Conservation (phyloP, 306 rosid species). For the Begonia loranthoides region DNA sequence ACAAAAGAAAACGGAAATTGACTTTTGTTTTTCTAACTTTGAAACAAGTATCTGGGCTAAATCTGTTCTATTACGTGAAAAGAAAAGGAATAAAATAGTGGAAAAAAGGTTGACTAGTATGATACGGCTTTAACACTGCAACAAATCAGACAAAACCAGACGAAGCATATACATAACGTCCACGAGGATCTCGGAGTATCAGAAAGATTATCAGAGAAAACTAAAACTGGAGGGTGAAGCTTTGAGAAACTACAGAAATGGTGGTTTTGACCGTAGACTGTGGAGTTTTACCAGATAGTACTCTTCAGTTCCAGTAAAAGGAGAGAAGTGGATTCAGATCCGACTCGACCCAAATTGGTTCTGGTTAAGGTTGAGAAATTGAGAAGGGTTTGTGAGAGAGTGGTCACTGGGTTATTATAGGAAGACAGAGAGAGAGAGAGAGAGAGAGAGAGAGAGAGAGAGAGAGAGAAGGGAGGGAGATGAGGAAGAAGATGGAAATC, state of each 20-base stretch:
- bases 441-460: conserved; percentile 2
- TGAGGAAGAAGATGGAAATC: conserved; percentile 9
- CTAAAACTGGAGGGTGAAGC: no score
- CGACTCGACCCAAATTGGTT: conserved; percentile 12
- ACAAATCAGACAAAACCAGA: conserved; percentile 12
- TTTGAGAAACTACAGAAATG: no score
- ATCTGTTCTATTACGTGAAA: conserved; percentile 7
- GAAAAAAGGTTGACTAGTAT: conserved; percentile 15
- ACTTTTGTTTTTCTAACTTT: not conserved
- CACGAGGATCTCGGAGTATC: conserved; percentile 52
- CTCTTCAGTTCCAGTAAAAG: no score
- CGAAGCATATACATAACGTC: conserved; percentile 6
- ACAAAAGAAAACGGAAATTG: conserved; percentile 2
- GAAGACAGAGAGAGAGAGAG: not conserved
- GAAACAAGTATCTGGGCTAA: not conserved
- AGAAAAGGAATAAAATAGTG: conserved; percentile 6
- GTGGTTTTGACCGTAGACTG: no score
- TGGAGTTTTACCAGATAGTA: no score
- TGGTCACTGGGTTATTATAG: no score
- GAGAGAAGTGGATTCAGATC: no score
- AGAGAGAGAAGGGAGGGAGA: conserved; percentile 11
- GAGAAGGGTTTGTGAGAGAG: conserved; percentile 3
- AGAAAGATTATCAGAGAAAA: not conserved
- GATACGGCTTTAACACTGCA: conserved; percentile 7
- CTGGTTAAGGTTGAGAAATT: conserved; percentile 15